A percentile compares a stretch with the other conserved stretches of the same genome.
These are phyloP conservation scores for Neoascochyta sp. DNA, from an alignment of 2,329 filamentous ascomycete species.

Conservation along the genomic window DNA sequence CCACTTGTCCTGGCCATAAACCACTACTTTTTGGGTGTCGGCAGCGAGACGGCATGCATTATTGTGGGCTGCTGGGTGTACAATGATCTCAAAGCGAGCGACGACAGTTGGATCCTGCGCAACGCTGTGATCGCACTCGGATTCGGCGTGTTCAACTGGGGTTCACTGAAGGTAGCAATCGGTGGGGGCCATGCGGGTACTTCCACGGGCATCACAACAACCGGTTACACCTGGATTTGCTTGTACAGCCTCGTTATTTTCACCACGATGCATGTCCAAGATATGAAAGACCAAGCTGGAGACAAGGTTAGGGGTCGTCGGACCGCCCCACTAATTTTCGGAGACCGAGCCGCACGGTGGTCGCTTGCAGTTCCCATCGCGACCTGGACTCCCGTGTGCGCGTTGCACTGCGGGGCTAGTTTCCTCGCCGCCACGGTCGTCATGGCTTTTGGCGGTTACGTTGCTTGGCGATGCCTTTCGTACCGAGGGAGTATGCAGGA, in stretches of 20 bases:
- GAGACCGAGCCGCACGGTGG: slow-evolving; percentile 14
- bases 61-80: slow-evolving; percentile 40
- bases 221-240: slow-evolving; percentile 7
- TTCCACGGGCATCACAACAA: neutral
- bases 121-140: slow-evolving; percentile 17
- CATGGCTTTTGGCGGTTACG: too few relatives aligned
- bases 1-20: slow-evolving; percentile 10
- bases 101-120: slow-evolving; percentile 15
- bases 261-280: slow-evolving; percentile 28
- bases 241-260: slow-evolving; percentile 13
- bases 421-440: too few relatives aligned
- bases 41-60: slow-evolving; percentile 29
- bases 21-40: slow-evolving; percentile 16
- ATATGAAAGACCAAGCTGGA: slow-evolving; percentile 28
- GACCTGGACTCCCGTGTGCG: too few relatives aligned
- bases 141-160: slow-evolving; percentile 10
- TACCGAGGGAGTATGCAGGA: too few relatives aligned
- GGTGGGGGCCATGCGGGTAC: slow-evolving; percentile 1
- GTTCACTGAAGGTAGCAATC: slow-evolving; percentile 5
- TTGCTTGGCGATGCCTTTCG: too few relatives aligned
- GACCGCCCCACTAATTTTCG: slow-evolving; percentile 20
- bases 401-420: too few relatives aligned
- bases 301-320: slow-evolving; percentile 18
- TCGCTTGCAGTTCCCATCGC: slow-evolving; percentile 17
- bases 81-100: slow-evolving; percentile 37